These are phyloP conservation scores for Neocatenulostroma microsporum DNA, from an alignment of 2,329 filamentous ascomycete species.

Conservation along the genomic window DNA sequence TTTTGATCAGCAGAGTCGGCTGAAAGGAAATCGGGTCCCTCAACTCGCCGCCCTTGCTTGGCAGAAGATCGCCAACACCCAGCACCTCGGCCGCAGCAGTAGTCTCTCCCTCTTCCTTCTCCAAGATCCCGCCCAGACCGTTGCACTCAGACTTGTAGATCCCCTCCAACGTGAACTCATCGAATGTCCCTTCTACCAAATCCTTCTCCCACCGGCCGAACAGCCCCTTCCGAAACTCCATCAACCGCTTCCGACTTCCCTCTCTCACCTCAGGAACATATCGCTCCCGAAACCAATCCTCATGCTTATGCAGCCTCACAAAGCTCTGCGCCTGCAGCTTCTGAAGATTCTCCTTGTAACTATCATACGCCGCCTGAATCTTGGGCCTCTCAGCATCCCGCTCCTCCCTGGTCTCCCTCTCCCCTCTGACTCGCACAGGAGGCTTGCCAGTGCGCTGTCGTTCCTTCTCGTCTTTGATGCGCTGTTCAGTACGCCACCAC, in stretches of 20 bases:
- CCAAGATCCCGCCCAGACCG: slow-evolving; percentile 71
- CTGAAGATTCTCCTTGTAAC: slow-evolving; percentile 59
- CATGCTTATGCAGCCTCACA: slow-evolving; percentile 83
- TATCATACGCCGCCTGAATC: slow-evolving; percentile 63
- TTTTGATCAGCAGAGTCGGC: slow-evolving; percentile 94
- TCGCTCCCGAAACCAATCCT: slow-evolving; percentile 97
- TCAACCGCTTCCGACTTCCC: slow-evolving; percentile 64
- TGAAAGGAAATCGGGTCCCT: slow-evolving; percentile 82
- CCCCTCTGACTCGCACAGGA: slow-evolving; percentile 51
- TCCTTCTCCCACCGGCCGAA: slow-evolving; percentile 88
- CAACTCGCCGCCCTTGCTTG: slow-evolving; percentile 73
- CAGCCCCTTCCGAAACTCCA: slow-evolving; percentile 67
- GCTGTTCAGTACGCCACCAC: slow-evolving; percentile 78
- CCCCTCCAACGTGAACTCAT: slow-evolving; percentile 89
- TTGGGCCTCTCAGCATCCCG: slow-evolving; percentile 69
- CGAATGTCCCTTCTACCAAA: slow-evolving; percentile 75
- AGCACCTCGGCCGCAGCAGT: slow-evolving; percentile 86
- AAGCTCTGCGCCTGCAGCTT: slow-evolving; percentile 63
- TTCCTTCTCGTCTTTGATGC: slow-evolving; percentile 75
- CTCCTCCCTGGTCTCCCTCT: slow-evolving; percentile 62
- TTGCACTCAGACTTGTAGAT: slow-evolving; percentile 91
- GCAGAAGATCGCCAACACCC: slow-evolving; percentile 83
- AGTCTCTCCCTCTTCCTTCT: slow-evolving; percentile 94
- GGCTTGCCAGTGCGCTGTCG: slow-evolving; percentile 60
- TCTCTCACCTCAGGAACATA: slow-evolving; percentile 80